These are phyloP conservation scores for Trichoderma cornu-damae DNA, from an alignment of 2,329 filamentous ascomycete species.

Conservation along the genomic window DNA sequence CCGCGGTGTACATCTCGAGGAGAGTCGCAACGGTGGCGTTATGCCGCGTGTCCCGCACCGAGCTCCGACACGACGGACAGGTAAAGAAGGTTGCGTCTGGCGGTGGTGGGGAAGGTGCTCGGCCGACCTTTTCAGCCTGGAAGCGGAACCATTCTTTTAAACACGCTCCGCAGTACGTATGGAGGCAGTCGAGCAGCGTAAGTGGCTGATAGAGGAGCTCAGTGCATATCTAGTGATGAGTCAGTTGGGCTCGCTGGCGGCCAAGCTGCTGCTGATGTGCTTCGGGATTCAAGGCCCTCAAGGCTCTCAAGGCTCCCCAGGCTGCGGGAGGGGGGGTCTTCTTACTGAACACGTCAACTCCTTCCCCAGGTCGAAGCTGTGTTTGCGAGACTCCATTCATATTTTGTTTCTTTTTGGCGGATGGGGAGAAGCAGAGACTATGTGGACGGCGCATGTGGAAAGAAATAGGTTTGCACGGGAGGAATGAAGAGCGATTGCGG, in stretches of 20 bases:
- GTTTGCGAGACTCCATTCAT: slow-evolving; percentile 49
- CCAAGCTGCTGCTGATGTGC: too few relatives aligned
- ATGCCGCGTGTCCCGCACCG: slow-evolving; percentile 78
- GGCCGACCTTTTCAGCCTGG: slow-evolving; percentile 59
- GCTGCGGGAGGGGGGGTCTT: too few relatives aligned
- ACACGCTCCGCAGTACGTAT: slow-evolving; percentile 94
- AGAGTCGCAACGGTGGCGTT: slow-evolving; percentile 88
- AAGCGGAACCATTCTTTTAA: slow-evolving; percentile 93
- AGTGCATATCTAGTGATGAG: slow-evolving; percentile 75
- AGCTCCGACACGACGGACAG: slow-evolving; percentile 86
- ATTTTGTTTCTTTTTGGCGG: slow-evolving; percentile 20
- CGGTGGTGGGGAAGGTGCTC: slow-evolving; percentile 44
- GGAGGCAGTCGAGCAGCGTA: slow-evolving; percentile 86
- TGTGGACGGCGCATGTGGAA: background rate
- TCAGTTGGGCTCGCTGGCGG: background rate
- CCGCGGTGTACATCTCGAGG: slow-evolving; percentile 78
- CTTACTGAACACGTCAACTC: slow-evolving; percentile 93
- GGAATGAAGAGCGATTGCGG: background rate
- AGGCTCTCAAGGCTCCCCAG: too few relatives aligned
- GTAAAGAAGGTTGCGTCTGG: slow-evolving; percentile 59
- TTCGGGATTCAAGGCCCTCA: too few relatives aligned
- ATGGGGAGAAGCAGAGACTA: background rate
- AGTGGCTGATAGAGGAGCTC: slow-evolving; percentile 88
- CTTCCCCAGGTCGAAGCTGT: slow-evolving; percentile 71
- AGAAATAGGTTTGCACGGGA: background rate